These are phyloP conservation scores for Calonectria fujianensis DNA, from an alignment of 2,329 filamentous ascomycete species.

Conservation along the genomic window DNA sequence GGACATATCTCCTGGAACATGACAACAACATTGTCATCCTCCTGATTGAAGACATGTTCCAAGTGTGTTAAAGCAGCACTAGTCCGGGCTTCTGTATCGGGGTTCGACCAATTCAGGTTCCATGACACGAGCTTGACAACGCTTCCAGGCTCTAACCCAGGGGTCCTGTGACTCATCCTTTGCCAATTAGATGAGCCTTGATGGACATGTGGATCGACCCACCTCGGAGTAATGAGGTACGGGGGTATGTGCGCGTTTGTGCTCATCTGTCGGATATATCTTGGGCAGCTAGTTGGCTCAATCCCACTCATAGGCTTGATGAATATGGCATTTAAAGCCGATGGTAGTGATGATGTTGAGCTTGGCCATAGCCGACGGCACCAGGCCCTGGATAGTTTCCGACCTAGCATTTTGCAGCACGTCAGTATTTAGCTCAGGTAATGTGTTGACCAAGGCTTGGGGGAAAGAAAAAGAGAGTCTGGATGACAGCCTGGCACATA, in stretches of 20 bases:
- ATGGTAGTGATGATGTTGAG: not conserved
- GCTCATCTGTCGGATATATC: not conserved
- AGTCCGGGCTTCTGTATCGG: slow-evolving; percentile 19
- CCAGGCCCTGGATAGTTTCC: not conserved
- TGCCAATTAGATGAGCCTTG: not conserved
- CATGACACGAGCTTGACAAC: slow-evolving; percentile 29
- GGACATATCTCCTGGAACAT: slow-evolving; percentile 34
- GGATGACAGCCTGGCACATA: not conserved
- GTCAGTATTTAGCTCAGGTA: not conserved
- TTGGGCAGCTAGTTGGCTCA: not conserved
- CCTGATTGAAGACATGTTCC: not conserved
- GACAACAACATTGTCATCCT: not conserved
- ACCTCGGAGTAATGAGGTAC: not conserved
- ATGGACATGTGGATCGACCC: not conserved
- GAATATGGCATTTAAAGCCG: not conserved
- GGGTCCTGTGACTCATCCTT: not conserved
- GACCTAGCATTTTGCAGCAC: not conserved
- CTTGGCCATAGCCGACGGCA: not conserved
- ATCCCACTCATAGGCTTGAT: not conserved
- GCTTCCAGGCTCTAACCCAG: not conserved
- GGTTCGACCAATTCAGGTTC: slow-evolving; percentile 35
- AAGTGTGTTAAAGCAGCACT: slow-evolving; percentile 17
- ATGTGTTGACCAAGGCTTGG: not conserved
- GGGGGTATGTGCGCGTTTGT: not conserved
- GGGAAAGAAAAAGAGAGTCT: not conserved